Evolutionary conservation across 345 rosid genomes (phyloP).

Genomic region (Cochlearia excelsa): DNA sequence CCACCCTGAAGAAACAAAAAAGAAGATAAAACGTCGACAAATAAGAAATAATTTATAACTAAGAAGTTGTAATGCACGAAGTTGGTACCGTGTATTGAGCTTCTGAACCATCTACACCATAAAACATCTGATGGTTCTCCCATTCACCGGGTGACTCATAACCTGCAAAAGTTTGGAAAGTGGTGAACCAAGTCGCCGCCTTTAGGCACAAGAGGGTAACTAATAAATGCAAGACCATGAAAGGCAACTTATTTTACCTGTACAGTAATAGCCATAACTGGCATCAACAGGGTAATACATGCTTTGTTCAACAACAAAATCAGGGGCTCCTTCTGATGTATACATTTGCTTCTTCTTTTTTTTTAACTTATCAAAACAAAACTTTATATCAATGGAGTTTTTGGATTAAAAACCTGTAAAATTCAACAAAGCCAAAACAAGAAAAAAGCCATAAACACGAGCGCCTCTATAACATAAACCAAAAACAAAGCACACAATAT

Average conservation of each 20-base stretch:
- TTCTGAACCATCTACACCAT: conserved; percentile 81
- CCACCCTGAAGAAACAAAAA: conserved; percentile 55
- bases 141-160: conserved; percentile 83
- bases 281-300: conserved; percentile 69
- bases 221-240: not conserved
- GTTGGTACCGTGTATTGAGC: conserved; percentile 60
- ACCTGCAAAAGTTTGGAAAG: conserved; percentile 44
- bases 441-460: conserved; percentile 2
- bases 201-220: conserved; percentile 3
- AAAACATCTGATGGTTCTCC: conserved; percentile 84
- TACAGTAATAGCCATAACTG: conserved; percentile 83
- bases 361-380: conserved; percentile 45
- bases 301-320: conserved; percentile 68
- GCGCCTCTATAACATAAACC: not conserved
- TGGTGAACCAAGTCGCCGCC: conserved; percentile 4
- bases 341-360: conserved; percentile 46
- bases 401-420: conserved; percentile 36
- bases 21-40: conserved; percentile 6
- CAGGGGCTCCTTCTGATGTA: conserved; percentile 67
- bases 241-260: conserved; percentile 49
- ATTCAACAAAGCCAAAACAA: conserved; percentile 31
- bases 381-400: conserved; percentile 42
- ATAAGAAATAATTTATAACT: not conserved
- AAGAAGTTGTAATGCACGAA: not conserved
- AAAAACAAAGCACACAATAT: not conserved